A percentile compares a stretch with the other conserved stretches of the same genome.
These are phyloP conservation scores for Wickerhamomyces sp. DNA, from an alignment of 1,139 yeast species.

Conservation along the genomic window DNA sequence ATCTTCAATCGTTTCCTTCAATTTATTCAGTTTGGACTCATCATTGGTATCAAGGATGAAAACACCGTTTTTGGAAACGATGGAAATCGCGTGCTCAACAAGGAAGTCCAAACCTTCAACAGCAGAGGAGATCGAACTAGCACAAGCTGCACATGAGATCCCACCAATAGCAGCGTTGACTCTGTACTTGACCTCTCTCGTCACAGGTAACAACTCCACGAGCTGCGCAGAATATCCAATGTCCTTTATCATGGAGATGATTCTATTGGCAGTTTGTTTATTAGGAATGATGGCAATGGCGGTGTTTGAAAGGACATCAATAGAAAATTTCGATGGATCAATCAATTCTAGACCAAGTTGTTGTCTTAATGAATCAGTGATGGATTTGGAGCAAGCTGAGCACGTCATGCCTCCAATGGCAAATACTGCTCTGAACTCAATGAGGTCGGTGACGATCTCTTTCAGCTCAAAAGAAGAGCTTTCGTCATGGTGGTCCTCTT, in stretches of 20 bases:
- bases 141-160: constrained; percentile 73
- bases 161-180: constrained; percentile 65
- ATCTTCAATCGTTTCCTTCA: constrained; percentile 53
- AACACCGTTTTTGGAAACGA: constrained; percentile 55
- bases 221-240: constrained; percentile 55
- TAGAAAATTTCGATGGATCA: constrained; percentile 23
- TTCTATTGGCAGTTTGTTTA: constrained; percentile 45
- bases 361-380: constrained; percentile 38
- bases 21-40: constrained; percentile 28
- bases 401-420: constrained; percentile 65
- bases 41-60: constrained; percentile 44
- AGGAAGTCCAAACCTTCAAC: constrained; percentile 49
- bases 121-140: constrained; percentile 47
- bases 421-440: constrained; percentile 44
- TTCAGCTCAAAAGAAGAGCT: constrained; percentile 9
- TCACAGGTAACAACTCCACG: constrained; percentile 56
- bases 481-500: constrained; percentile 1
- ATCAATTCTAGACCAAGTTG: neutral
- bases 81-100: constrained; percentile 47
- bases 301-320: constrained; percentile 38
- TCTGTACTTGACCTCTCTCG: constrained; percentile 37
- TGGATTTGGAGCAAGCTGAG: constrained; percentile 48
- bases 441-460: constrained; percentile 14
- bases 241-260: constrained; percentile 44
- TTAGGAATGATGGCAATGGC: constrained; percentile 45